A percentile compares a stretch with the other conserved stretches of the same genome.
phyloP scores from a whole-genome alignment of 2,329 filamentous ascomycete species.

The Arthroderma sp. region DNA sequence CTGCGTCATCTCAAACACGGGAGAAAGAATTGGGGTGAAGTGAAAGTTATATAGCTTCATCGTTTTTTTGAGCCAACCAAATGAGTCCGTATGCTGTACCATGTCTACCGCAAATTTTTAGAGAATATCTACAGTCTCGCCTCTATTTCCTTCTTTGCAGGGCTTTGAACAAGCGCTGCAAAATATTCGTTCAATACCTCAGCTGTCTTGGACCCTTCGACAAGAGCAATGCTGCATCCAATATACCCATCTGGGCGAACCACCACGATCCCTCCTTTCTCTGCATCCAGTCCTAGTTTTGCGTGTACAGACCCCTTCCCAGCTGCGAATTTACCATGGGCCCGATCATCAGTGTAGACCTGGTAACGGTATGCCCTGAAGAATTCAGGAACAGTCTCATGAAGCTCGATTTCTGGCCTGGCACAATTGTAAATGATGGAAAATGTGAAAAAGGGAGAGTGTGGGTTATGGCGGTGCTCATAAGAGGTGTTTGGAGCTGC shows the following conservation, averaged over 20 bases:
- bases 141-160: too few relatives aligned
- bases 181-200: slow-evolving; percentile 79
- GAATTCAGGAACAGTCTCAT: slow-evolving; percentile 51
- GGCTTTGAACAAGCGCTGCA: slow-evolving; percentile 43
- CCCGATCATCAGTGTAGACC: slow-evolving; percentile 74
- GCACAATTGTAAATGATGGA: slow-evolving; percentile 60
- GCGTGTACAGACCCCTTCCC: slow-evolving; percentile 65
- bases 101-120: too few relatives aligned
- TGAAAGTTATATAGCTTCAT: too few relatives aligned
- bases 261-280: slow-evolving; percentile 65
- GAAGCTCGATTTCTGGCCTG: slow-evolving; percentile 58
- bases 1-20: too few relatives aligned
- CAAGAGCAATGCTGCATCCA: slow-evolving; percentile 58
- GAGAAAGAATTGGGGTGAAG: too few relatives aligned
- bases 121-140: too few relatives aligned
- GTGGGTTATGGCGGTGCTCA: slow-evolving; percentile 74
- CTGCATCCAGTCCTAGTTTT: slow-evolving; percentile 68
- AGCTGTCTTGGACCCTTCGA: slow-evolving; percentile 63
- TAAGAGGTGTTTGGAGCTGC: slow-evolving; percentile 51
- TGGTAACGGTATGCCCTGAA: slow-evolving; percentile 67
- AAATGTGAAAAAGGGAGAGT: slow-evolving; percentile 68
- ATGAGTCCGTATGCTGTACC: too few relatives aligned
- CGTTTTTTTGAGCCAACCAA: too few relatives aligned
- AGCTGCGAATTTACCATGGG: slow-evolving; percentile 55
- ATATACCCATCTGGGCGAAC: slow-evolving; percentile 82